Evolutionary conservation across 176 grass and related monocot species (phyloP), one percentile per base, ranked within the genome.

Genomic region (Eleusine indica): DNA sequence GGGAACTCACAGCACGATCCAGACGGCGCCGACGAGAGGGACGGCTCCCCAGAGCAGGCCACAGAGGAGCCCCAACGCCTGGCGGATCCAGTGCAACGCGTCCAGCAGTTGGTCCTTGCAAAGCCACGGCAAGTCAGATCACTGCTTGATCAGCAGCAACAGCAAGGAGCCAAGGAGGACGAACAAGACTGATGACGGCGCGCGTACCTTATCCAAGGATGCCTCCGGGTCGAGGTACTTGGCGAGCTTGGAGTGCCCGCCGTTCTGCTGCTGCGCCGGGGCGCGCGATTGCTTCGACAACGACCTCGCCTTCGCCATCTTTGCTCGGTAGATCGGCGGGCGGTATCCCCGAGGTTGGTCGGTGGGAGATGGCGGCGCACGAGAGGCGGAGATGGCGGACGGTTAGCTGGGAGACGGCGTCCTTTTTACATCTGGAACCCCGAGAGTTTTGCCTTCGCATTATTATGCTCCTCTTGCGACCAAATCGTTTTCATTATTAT

Each of bases 41-140:
- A 94, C 47, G 74, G 89, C 91, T 76, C 96, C 96, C 91, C 93
- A 99, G 70, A 96, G 66, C 83, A 99, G 84, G 47, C 96, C 96
- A 44, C 89, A 99, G 56, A 82, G 46, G 49, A 99, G 93, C 38
- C 86, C 96, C 28, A 94, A 44, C 30, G 11, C 93, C 86, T 99
- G 96, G 28, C 96, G 91, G 89, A 96, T 99, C 96, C 96, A 99
- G 87, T 99, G 93, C 77, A 99, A 75, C 22, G 85, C 91, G 74
- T 99, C 93, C 17, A 91, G 84, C 85, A 99, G 82, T 75, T 92
- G 89, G 88, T 99, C 93, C 96, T 99, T 67, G 60, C 38, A 71
- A 17, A 60, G 41, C 64, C 73, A 22, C 19, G 66, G 8, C 38
- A 21, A 42, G 4, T 37, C 19, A 77, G 30, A 78, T 28, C 66